A percentile compares a stretch with the other conserved stretches of the same genome.
Evolutionary conservation across 352 stramenopile species (phyloP).

Genomic region (Globisporangium viniferum): DNA sequence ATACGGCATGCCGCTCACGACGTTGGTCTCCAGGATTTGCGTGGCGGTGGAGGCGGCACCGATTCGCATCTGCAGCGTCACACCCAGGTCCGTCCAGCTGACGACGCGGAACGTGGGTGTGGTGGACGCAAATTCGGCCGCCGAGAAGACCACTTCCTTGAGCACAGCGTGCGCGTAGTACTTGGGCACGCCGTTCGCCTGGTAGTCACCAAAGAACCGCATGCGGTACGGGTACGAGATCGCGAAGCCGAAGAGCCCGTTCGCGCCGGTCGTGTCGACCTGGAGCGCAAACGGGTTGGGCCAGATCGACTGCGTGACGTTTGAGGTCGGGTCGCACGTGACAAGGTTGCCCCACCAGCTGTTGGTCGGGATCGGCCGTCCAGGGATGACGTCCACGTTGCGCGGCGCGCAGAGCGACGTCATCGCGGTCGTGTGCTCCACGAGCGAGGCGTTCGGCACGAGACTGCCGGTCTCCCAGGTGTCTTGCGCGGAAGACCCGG

Average conservation of each 20-base stretch:
- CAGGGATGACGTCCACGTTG: slow-evolving; percentile 45
- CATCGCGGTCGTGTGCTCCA: slow-evolving; percentile 38
- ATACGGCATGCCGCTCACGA: slow-evolving; percentile 76
- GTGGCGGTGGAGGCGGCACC: slow-evolving; percentile 12
- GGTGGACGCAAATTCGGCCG: slow-evolving; percentile 43
- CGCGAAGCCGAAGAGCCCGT: slow-evolving; percentile 37
- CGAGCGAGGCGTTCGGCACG: slow-evolving; percentile 24
- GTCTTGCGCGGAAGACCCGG: slow-evolving; percentile 13
- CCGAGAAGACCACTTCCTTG: slow-evolving; percentile 63
- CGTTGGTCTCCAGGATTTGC: slow-evolving; percentile 34
- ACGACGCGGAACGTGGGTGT: slow-evolving; percentile 46
- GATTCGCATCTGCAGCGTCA: slow-evolving; percentile 42
- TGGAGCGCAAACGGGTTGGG: slow-evolving; percentile 63
- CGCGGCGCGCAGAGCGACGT: slow-evolving; percentile 46
- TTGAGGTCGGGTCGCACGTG: slow-evolving; percentile 45
- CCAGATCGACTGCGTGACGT: slow-evolving; percentile 60
- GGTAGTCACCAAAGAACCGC: slow-evolving; percentile 50
- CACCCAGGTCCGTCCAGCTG: slow-evolving; percentile 66
- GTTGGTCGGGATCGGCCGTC: slow-evolving; percentile 67
- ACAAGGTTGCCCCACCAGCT: slow-evolving; percentile 83
- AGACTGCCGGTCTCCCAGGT: slow-evolving; percentile 49
- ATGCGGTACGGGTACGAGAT: slow-evolving; percentile 69
- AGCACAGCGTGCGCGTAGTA: slow-evolving; percentile 61
- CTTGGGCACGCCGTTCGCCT: slow-evolving; percentile 30
- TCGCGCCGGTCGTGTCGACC: slow-evolving; percentile 33